Evolutionary conservation across 352 stramenopile species (phyloP).

Genomic region (Chrysophaeum taylorii): DNA sequence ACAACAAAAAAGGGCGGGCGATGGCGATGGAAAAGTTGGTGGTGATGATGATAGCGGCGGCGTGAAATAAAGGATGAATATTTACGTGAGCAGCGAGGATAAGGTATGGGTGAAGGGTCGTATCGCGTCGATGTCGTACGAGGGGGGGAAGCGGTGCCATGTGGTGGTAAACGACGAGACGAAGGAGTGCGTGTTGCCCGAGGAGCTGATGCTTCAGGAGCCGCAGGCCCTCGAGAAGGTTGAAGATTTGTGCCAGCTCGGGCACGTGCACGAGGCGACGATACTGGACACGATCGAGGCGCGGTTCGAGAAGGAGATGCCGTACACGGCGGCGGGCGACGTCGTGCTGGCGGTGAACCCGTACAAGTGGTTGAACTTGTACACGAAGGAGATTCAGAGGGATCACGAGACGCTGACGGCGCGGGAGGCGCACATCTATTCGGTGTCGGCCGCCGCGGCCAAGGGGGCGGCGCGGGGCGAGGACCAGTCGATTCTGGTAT

Average conservation of each 20-base stretch:
- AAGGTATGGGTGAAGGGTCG: no score
- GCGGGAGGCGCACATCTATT: constrained; percentile 14
- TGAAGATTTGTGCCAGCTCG: constrained; percentile 81
- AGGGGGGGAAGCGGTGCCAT: no score
- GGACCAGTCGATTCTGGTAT: constrained; percentile 84
- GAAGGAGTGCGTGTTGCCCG: no score
- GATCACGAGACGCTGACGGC: no score
- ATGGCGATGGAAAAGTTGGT: no score
- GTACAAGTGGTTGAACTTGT: constrained; percentile 68
- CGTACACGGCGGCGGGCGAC: constrained; percentile 90
- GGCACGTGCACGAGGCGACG: constrained; percentile 82
- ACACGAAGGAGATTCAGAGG: constrained; percentile 15
- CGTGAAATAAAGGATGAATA: no score
- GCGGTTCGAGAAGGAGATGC: constrained; percentile 59
- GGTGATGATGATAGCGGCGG: no score
- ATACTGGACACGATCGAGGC: constrained; percentile 87
- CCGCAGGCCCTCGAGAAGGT: constrained; percentile 22
- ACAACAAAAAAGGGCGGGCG: no score
- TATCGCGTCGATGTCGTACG: no score
- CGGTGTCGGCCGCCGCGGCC: constrained; percentile 48
- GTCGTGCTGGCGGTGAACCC: constrained; percentile 94
- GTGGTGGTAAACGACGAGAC: no score
- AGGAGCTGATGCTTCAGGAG: background rate
- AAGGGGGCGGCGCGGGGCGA: constrained; percentile 57
- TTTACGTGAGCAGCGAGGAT: no score